These are phyloP conservation scores for Falciphora oryzae DNA, from an alignment of 2,329 filamentous ascomycete species.

Conservation along the genomic window DNA sequence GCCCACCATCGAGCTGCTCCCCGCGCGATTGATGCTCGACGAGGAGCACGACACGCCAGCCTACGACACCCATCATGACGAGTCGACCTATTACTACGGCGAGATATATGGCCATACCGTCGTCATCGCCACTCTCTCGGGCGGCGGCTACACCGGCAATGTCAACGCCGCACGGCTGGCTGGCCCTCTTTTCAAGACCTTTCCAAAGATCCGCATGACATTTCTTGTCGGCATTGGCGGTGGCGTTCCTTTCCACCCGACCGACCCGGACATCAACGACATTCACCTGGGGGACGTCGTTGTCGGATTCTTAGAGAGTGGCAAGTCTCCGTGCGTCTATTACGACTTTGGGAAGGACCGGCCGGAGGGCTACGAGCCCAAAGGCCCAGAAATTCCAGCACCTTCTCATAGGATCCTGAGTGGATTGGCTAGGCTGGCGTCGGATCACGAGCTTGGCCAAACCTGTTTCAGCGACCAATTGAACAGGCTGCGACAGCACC, in stretches of 20 bases:
- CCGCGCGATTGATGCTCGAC: conserved; percentile 16
- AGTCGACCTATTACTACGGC: conserved; percentile 15
- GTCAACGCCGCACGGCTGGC: conserved; percentile 13
- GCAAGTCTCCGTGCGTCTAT: conserved; percentile 15
- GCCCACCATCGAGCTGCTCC: conserved; percentile 13
- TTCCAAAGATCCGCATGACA: conserved; percentile 15
- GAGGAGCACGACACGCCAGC: conserved; percentile 13
- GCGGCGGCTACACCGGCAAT: conserved; percentile 11
- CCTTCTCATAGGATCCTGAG: not conserved
- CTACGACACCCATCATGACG: conserved; percentile 14
- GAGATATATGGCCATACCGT: conserved; percentile 12
- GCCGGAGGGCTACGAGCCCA: not conserved
- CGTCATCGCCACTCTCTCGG: conserved; percentile 14
- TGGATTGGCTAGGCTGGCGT: conserved; percentile 5
- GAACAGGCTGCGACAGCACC: not conserved
- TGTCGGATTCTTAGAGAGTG: conserved; percentile 7
- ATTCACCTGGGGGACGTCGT: conserved; percentile 14
- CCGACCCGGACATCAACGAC: conserved; percentile 4
- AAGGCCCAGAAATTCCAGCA: too few relatives aligned
- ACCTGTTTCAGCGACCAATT: not conserved
- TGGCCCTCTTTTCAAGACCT: conserved; percentile 14
- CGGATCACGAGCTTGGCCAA: conserved; percentile 6
- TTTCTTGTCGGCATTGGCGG: conserved; percentile 15
- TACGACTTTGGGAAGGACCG: conserved; percentile 19
- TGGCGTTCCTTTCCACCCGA: conserved; percentile 9